Percentiles rank a stretch among this genome's conserved stretches.
These are phyloP conservation scores for Arctium lappa DNA, from an alignment of 129 eudicot genomes.

Conservation along the genomic window DNA sequence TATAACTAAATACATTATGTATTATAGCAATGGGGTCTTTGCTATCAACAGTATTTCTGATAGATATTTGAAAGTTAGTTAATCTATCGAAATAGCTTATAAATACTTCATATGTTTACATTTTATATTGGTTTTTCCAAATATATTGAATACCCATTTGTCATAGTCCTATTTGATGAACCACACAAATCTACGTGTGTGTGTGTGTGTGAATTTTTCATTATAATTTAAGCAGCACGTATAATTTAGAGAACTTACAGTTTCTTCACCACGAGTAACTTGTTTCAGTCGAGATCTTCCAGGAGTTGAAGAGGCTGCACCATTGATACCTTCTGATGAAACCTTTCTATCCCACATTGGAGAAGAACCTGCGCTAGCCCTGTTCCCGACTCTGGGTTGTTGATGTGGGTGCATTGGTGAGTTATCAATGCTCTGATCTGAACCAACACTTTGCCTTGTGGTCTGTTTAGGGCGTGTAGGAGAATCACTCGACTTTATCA, in stretches of 20 bases:
- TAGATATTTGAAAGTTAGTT: neutral
- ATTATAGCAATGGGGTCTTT: neutral
- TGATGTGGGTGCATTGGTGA: slow-evolving; percentile 62
- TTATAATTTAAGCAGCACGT: neutral
- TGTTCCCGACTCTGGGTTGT: slow-evolving; percentile 46
- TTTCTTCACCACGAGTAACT: slow-evolving; percentile 63
- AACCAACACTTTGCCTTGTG: slow-evolving; percentile 45
- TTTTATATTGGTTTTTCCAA: neutral
- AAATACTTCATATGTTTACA: neutral
- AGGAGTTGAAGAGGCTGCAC: slow-evolving; percentile 68
- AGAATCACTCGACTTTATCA: slow-evolving; percentile 27
- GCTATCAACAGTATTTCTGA: neutral
- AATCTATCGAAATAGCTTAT: neutral
- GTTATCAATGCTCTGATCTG: slow-evolving; percentile 61
- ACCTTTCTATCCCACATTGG: slow-evolving; percentile 67
- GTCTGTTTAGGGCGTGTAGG: slow-evolving; percentile 44
- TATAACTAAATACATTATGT: neutral
- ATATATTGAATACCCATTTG: neutral
- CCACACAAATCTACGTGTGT: neutral
- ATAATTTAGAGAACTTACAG: slow-evolving; percentile 40
- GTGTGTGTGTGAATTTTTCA: neutral
- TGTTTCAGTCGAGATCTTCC: slow-evolving; percentile 74
- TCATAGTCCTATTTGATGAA: neutral
- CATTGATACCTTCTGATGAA: slow-evolving; percentile 57
- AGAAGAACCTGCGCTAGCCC: slow-evolving; percentile 46